Evolutionary conservation across 768 basidiomycete species (phyloP).

Genomic region (Mycena indigotica): DNA sequence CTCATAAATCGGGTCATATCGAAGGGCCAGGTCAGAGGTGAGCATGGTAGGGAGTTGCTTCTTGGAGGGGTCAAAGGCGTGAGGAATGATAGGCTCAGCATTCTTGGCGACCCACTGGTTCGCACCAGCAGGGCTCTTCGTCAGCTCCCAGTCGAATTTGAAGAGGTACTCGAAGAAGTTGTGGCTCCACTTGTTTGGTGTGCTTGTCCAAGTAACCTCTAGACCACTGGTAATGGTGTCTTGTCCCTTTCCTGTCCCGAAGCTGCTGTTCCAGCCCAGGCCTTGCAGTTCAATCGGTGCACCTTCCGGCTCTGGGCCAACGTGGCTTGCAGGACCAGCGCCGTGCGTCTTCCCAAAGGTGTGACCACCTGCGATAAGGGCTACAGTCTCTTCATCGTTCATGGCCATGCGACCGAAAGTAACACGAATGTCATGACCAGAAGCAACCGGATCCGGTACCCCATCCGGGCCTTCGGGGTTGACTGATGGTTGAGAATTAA

Average conservation of each 20-base stretch:
- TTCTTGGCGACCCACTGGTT: constrained; percentile 3
- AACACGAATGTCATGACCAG: constrained; percentile 2
- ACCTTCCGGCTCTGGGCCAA: not conserved
- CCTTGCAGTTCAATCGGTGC: not conserved
- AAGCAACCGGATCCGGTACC: not conserved
- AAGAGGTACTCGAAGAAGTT: constrained; percentile 5
- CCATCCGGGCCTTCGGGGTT: constrained; percentile 1
- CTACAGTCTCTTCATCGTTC: constrained; percentile 4
- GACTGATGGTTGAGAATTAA: not conserved
- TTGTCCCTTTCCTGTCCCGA: not conserved
- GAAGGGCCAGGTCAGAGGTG: not conserved
- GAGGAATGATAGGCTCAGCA: not conserved
- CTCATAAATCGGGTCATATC: not conserved
- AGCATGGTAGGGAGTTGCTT: constrained; percentile 2
- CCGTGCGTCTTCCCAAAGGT: not conserved
- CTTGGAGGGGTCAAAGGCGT: not conserved
- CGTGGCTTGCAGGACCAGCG: not conserved
- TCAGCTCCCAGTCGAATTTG: constrained; percentile 1
- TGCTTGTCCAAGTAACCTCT: constrained; percentile 1
- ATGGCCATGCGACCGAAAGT: constrained; percentile 3
- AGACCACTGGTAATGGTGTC: not conserved
- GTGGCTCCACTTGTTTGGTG: constrained; percentile 1
- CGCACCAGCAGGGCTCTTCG: constrained; percentile 1
- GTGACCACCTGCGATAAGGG: not conserved
- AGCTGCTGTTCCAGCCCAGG: not conserved